Evolutionary conservation across 2,329 filamentous ascomycete genomes (phyloP).

Genomic region (Cercospora zeina): DNA sequence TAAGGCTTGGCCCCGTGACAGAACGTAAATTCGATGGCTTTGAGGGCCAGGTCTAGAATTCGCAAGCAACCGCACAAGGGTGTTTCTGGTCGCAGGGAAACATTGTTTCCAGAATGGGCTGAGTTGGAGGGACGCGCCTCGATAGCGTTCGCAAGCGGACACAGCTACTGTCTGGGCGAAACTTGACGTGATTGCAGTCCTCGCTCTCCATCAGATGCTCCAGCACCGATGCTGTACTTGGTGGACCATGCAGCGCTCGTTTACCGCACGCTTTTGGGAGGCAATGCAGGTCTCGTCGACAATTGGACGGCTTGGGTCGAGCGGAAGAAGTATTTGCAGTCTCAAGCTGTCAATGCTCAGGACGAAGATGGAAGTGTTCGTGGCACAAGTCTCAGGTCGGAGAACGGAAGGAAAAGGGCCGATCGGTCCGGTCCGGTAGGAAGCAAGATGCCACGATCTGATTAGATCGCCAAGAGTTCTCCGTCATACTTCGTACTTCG

Average conservation of each 20-base stretch:
- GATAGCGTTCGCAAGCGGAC: not conserved
- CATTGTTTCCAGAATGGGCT: not conserved
- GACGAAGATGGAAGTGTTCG: not conserved
- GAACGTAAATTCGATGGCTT: conserved; percentile 7
- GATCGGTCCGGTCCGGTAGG: too few relatives aligned
- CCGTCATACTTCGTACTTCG: too few relatives aligned
- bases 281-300: too few relatives aligned
- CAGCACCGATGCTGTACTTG: not conserved
- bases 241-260: not conserved
- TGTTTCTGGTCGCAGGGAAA: not conserved
- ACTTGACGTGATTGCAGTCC: not conserved
- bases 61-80: not conserved
- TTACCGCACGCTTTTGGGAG: too few relatives aligned
- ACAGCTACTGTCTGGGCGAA: not conserved
- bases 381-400: not conserved
- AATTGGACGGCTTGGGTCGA: not conserved
- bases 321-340: not conserved
- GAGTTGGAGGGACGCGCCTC: not conserved
- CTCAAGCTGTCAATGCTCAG: not conserved
- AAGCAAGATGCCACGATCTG: too few relatives aligned
- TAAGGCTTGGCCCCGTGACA: conserved; percentile 6
- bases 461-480: not conserved
- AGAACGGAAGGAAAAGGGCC: not conserved
- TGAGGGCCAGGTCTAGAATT: not conserved
- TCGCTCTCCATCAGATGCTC: not conserved